Percentiles rank a stretch among this genome's conserved stretches.
phyloP scores from a whole-genome alignment of 495 filamentous ascomycete species.

The Corynascus novoguineensis region DNA sequence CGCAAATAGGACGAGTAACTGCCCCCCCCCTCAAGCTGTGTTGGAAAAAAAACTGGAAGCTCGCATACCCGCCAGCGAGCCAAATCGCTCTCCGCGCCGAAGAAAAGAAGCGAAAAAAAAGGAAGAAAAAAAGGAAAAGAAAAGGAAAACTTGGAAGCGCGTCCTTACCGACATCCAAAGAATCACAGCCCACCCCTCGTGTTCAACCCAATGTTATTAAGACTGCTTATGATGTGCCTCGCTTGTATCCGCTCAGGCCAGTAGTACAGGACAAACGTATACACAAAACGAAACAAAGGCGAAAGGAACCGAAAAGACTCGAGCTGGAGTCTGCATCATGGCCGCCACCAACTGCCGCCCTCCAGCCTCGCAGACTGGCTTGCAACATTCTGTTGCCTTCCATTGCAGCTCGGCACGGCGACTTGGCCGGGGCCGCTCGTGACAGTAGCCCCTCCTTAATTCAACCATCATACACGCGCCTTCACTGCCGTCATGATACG shows the following conservation, averaged over 20 bases:
- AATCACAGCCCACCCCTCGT: neutral
- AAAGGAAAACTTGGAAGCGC: no score
- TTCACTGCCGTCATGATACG: conserved; percentile 14
- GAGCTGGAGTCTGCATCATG: neutral
- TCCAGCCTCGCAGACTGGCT: neutral
- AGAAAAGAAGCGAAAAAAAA: no score
- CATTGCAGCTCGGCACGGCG: neutral
- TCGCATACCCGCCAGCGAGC: no score
- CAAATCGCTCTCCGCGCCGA: no score
- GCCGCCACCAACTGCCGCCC: neutral
- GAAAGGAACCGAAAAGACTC: conserved; percentile 7
- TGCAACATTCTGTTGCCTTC: no score
- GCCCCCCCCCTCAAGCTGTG: no score
- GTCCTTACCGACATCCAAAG: neutral
- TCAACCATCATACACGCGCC: conserved; percentile 19
- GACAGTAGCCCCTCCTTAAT: conserved; percentile 7
- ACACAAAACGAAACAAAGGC: conserved; percentile 17
- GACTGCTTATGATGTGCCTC: conserved; percentile 10
- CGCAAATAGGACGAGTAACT: no score
- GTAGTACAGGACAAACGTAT: conserved; percentile 19
- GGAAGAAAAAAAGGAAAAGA: no score
- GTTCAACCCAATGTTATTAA: conserved; percentile 19
- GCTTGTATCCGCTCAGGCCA: conserved; percentile 6
- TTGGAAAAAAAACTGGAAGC: no score
- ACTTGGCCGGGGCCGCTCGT: conserved; percentile 10